Conservation (phyloP, 2,329 filamentous ascomycete species). For the Pseudocercospora macadamiae region DNA sequence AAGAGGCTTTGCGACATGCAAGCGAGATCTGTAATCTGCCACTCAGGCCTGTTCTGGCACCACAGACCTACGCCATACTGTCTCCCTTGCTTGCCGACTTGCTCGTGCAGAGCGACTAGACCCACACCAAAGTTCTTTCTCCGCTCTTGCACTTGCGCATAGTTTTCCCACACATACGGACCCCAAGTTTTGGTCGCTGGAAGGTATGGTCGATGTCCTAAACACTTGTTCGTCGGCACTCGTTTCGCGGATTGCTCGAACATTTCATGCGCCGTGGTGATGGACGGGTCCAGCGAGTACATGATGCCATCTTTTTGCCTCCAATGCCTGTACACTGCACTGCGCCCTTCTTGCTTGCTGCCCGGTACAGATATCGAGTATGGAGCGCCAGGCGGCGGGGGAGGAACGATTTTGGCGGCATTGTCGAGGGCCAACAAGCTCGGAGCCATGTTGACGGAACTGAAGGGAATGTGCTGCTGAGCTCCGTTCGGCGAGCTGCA, state of each 20-base stretch:
- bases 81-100: slow-evolving; percentile 65
- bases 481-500: slow-evolving; percentile 13
- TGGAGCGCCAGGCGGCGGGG: slow-evolving; percentile 73
- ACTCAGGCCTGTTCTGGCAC: slow-evolving; percentile 86
- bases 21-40: slow-evolving; percentile 86
- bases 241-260: slow-evolving; percentile 54
- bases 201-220: slow-evolving; percentile 83
- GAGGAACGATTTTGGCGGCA: slow-evolving; percentile 56
- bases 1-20: slow-evolving; percentile 85
- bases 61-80: slow-evolving; percentile 80
- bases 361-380: slow-evolving; percentile 79
- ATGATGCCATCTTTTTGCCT: slow-evolving; percentile 73
- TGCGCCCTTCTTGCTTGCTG: slow-evolving; percentile 72
- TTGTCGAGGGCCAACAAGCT: slow-evolving; percentile 31
- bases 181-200: slow-evolving; percentile 71
- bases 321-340: slow-evolving; percentile 81
- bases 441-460: slow-evolving; percentile 11
- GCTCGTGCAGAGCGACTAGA: slow-evolving; percentile 77
- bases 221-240: slow-evolving; percentile 68
- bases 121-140: slow-evolving; percentile 85
- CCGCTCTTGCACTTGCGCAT: slow-evolving; percentile 75
- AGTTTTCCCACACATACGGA: slow-evolving; percentile 82
- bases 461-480: not conserved
- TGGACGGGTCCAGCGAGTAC: slow-evolving; percentile 68
- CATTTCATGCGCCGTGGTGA: slow-evolving; percentile 39